Evolutionary conservation across 2,329 filamentous ascomycete genomes (phyloP), one percentile per base, ranked within the genome.

Genomic region (Xylariaceae sp.): DNA sequence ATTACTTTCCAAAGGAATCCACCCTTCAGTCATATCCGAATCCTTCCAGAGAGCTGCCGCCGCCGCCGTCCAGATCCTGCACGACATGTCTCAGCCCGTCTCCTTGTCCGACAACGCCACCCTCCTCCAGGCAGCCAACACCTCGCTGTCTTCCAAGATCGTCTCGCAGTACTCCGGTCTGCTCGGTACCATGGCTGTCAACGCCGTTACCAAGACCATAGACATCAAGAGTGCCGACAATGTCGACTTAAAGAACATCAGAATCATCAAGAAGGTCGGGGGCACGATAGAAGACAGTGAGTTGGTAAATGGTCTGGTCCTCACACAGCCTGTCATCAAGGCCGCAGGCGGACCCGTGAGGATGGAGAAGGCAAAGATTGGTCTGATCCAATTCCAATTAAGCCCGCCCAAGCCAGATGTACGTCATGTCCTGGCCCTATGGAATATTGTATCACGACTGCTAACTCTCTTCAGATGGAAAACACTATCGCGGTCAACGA

Each of bases 401-500:
- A 96, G 90, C 72, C 92, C 94, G 42, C 94, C 94, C 2, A 99
- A 99, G 75, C 94, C 94, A 61, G 94, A 99, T 71, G 87, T 90
- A 77, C 66, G 83, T 74, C 35, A 39, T 44, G n/a, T n/a, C n/a
- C n/a, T n/a, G n/a, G n/a, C 11, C 10, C 17, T 43, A 31, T 7
- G 0, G 17, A 31, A 32, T 22, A 15, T 10, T 39, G 31, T 33
- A 12, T 18, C 22, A 6, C 44, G 35, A 6, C n/a, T 43, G 44
- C 48, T 51, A 43, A 58, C 31, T 2, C 19, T 10, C 15, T 39
- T 5, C 61, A 90, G 84, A 99, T 99, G 94, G 94, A 99, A 77
- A 99, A 99, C 75, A 94, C 95, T 66, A 97, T 99, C 58, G 86
- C 95, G 31, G 94, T 99, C 66, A 99, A 99, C 72, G 94, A 99